phyloP scores from a whole-genome alignment of 352 stramenopile genomes.

The Globisporangium acanthophoron region DNA sequence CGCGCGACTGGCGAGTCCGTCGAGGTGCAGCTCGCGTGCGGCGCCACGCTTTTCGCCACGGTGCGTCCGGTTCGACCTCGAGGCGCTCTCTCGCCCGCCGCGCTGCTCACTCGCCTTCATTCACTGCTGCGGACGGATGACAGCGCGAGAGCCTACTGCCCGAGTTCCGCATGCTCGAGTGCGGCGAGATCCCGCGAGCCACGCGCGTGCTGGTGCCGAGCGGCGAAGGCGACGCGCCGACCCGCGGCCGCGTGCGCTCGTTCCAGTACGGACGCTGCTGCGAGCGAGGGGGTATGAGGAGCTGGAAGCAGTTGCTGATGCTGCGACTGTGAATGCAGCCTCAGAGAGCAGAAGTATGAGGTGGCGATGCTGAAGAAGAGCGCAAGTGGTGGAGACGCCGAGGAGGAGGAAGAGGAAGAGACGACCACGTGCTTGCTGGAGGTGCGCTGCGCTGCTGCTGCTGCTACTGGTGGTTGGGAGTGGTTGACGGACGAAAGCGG shows the following conservation, averaged over 20 bases:
- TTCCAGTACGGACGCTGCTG: constrained; percentile 24
- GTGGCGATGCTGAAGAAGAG: constrained; percentile 4
- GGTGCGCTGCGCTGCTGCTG: neutral
- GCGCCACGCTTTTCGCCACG: constrained; percentile 49
- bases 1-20: constrained; percentile 46
- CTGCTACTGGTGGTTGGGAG: neutral
- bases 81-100: neutral
- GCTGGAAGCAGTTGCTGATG: too few species aligned
- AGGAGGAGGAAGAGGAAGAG: constrained; percentile 15
- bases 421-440: neutral
- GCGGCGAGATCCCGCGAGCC: constrained; percentile 53
- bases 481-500: neutral
- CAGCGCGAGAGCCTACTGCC: constrained; percentile 53
- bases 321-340: constrained; percentile 2
- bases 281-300: too few species aligned
- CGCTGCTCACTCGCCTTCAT: too few species aligned
- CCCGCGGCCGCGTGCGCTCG: constrained; percentile 19
- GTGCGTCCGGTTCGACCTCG: constrained; percentile 17
- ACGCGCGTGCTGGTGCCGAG: constrained; percentile 32
- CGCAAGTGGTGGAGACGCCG: neutral
- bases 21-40: constrained; percentile 40
- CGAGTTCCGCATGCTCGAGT: constrained; percentile 64
- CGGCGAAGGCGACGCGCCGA: neutral
- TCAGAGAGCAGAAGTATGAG: constrained; percentile 17
- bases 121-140: neutral